A percentile compares a stretch with the other conserved stretches of the same genome.
Evolutionary conservation across 805 yeast species (phyloP).

Genomic region (Yarrowia osloensis): DNA sequence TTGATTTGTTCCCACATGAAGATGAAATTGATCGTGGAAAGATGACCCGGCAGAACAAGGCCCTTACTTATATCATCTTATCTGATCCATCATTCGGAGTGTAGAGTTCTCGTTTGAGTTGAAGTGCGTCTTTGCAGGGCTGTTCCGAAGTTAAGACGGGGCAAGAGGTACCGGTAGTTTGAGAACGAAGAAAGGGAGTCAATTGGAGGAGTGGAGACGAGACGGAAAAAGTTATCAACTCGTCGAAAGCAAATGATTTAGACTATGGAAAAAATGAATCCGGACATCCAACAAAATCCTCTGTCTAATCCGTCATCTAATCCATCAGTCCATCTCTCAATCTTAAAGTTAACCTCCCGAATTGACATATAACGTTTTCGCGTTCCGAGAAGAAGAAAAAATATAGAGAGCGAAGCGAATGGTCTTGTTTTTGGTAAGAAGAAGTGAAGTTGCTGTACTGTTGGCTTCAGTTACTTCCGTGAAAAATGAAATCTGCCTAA

Average conservation of each 20-base stretch:
- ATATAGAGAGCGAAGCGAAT: not conserved
- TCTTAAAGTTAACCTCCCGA: not conserved
- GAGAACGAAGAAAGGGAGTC: not conserved
- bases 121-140: not conserved
- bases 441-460: no score
- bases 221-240: no score
- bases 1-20: not conserved
- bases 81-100: not conserved
- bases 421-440: no score
- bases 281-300: no score
- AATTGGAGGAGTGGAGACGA: not conserved
- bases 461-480: no score
- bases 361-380: not conserved
- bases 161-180: no score
- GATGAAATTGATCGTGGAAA: not conserved
- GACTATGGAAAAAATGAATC: no score
- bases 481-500: no score
- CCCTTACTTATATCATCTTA: no score
- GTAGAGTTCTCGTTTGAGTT: not conserved
- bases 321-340: not conserved
- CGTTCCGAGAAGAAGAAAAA: no score
- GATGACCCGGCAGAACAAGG: no score
- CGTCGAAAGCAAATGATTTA: no score
- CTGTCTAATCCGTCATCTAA: not conserved
- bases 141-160: not conserved